Evolutionary conservation across 257 asterid species (phyloP).

Genomic region (Capsicum baccatum): DNA sequence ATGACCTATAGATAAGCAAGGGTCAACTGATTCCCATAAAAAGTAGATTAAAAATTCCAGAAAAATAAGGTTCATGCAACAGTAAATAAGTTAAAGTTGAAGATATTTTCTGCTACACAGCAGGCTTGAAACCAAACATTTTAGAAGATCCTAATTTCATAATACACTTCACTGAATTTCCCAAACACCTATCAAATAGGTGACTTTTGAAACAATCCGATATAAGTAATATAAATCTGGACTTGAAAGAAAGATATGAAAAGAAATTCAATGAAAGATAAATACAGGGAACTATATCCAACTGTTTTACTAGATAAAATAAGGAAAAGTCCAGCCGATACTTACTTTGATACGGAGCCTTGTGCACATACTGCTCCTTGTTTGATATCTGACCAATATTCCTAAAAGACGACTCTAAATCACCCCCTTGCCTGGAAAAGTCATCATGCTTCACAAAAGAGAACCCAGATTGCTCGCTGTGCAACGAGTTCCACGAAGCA

Average conservation of each 20-base stretch:
- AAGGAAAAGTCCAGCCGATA: neutral
- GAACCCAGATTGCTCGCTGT: conserved; percentile 65
- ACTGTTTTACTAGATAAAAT: conserved; percentile 8
- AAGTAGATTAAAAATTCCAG: neutral
- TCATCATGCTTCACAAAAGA: conserved; percentile 60
- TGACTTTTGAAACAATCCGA: neutral
- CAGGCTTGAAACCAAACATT: neutral
- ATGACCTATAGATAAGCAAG: neutral
- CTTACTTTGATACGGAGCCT: conserved; percentile 76
- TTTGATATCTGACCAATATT: conserved; percentile 40
- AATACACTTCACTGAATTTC: neutral
- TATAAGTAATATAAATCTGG: neutral
- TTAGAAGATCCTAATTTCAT: neutral
- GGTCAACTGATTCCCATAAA: neutral
- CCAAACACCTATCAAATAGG: neutral
- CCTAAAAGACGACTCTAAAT: conserved; percentile 37
- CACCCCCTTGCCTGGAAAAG: conserved; percentile 59
- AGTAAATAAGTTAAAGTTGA: neutral
- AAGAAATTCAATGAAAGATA: neutral
- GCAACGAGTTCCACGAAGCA: conserved; percentile 76
- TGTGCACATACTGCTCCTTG: conserved; percentile 65
- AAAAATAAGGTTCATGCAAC: neutral
- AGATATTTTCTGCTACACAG: neutral
- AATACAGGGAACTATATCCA: neutral
- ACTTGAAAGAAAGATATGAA: neutral